Conservation (phyloP, 2,329 filamentous ascomycete species). For the Botrytis fabae region DNA sequence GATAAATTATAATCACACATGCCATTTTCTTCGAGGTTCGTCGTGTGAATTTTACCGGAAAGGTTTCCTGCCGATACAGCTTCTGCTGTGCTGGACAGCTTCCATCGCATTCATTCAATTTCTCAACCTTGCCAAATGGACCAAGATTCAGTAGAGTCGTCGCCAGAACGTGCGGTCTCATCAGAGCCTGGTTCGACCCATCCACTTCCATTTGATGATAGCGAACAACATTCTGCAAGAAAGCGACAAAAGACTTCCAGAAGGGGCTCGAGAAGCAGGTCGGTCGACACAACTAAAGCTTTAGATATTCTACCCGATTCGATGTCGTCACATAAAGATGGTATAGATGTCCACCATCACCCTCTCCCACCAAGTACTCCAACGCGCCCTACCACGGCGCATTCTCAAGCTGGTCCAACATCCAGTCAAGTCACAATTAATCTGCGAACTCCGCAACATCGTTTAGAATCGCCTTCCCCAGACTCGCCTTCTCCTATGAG, state of each 20-base stretch:
- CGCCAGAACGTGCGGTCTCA: conserved; percentile 59
- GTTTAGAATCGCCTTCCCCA: conserved; percentile 45
- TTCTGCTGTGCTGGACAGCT: conserved; percentile 21
- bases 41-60: conserved; percentile 26
- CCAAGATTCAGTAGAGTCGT: conserved; percentile 40
- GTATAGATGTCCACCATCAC: conserved; percentile 41
- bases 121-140: conserved; percentile 44
- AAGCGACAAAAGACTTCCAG: conserved; percentile 64
- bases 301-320: conserved; percentile 29
- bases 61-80: conserved; percentile 32
- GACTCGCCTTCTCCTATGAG: conserved; percentile 48
- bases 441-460: conserved; percentile 50
- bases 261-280: conserved; percentile 55
- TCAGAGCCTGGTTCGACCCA: conserved; percentile 63
- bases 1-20: conserved; percentile 26
- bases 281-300: conserved; percentile 45
- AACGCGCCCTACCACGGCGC: conserved; percentile 37
- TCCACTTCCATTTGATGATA: conserved; percentile 64
- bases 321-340: conserved; percentile 26
- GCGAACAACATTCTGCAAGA: conserved; percentile 48
- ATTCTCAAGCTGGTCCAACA: conserved; percentile 46
- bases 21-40: conserved; percentile 26
- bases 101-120: conserved; percentile 51
- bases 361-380: conserved; percentile 37
- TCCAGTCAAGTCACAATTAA: conserved; percentile 63